phyloP scores from a whole-genome alignment of 106 monocot species.

The Dioscorea dumetorum region DNA sequence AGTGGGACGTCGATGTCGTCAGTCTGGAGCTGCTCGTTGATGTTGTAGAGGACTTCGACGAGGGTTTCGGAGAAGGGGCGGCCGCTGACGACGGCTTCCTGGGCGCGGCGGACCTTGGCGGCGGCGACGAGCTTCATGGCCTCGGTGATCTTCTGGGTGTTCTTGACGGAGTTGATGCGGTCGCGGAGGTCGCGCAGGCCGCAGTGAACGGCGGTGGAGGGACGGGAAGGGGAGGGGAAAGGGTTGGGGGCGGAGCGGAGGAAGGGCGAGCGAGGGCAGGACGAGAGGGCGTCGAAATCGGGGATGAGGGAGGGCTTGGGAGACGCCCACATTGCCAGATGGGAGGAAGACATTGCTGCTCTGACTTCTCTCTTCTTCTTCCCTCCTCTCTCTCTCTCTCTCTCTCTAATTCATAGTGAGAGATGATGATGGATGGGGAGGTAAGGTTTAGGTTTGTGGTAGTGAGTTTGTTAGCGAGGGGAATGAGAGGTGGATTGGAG shows the following conservation, averaged over 20 bases:
- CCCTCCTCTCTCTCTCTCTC: no score
- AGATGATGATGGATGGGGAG: no score
- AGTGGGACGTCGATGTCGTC: constrained; percentile 88
- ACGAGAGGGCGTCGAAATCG: background rate
- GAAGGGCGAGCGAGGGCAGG: constrained; percentile 5
- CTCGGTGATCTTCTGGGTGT: constrained; percentile 97
- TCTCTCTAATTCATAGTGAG: no score
- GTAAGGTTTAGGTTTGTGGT: no score
- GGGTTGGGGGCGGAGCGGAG: background rate
- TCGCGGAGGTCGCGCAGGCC: constrained; percentile 64
- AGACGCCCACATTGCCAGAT: no score
- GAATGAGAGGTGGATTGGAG: no score
- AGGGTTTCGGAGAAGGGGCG: constrained; percentile 96
- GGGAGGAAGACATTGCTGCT: no score
- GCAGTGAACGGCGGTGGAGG: constrained; percentile 17
- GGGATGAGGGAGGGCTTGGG: no score
- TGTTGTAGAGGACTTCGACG: constrained; percentile 89
- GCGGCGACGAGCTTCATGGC: constrained; percentile 99
- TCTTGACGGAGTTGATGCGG: constrained; percentile 80
- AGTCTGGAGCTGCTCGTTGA: constrained; percentile 85
- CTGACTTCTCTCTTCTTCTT: no score
- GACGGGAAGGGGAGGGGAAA: background rate
- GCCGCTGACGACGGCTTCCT: constrained; percentile 82
- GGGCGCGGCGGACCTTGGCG: constrained; percentile 86
- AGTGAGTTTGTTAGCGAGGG: no score